phyloP scores from a whole-genome alignment of 192 early-diverging fungal species.

The Coemansia sp. region DNA sequence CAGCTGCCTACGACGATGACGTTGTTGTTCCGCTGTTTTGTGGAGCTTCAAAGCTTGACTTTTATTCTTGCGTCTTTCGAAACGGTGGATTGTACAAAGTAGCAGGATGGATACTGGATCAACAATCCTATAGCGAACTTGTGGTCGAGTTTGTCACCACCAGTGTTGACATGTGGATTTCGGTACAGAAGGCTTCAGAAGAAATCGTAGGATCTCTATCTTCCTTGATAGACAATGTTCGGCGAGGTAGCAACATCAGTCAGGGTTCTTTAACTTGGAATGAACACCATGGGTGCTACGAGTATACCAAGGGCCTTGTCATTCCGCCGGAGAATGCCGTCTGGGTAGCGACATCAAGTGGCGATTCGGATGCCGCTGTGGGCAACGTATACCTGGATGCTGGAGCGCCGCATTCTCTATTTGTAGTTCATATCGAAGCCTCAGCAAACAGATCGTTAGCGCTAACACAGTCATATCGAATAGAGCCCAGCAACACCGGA shows the following conservation, averaged over 20 bases:
- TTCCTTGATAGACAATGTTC: conserved; percentile 23
- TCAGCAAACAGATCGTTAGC: conserved; percentile 16
- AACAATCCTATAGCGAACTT: neutral
- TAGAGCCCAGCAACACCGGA: conserved; percentile 8
- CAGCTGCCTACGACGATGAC: conserved; percentile 23
- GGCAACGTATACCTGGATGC: conserved; percentile 15
- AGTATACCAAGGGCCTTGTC: conserved; percentile 7
- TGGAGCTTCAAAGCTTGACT: conserved; percentile 16
- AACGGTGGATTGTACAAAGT: conserved; percentile 26
- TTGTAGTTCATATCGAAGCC: conserved; percentile 23
- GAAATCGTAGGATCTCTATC: conserved; percentile 20
- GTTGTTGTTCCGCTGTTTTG: conserved; percentile 32
- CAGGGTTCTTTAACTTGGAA: conserved; percentile 19
- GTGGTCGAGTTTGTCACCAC: conserved; percentile 27
- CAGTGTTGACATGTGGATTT: conserved; percentile 11
- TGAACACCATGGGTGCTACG: conserved; percentile 4
- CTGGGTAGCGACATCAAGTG: conserved; percentile 13
- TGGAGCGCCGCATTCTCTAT: conserved; percentile 35
- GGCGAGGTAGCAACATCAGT: conserved; percentile 6
- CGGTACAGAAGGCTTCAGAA: conserved; percentile 9
- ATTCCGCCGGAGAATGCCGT: conserved; percentile 17
- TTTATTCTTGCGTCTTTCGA: conserved; percentile 21
- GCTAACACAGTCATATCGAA: conserved; percentile 15
- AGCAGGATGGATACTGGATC: conserved; percentile 13
- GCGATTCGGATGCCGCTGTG: neutral